Base-by-base conservation (phyloP, 805 yeast genomes). In the Cyberlindnera mycetangii region DNA sequence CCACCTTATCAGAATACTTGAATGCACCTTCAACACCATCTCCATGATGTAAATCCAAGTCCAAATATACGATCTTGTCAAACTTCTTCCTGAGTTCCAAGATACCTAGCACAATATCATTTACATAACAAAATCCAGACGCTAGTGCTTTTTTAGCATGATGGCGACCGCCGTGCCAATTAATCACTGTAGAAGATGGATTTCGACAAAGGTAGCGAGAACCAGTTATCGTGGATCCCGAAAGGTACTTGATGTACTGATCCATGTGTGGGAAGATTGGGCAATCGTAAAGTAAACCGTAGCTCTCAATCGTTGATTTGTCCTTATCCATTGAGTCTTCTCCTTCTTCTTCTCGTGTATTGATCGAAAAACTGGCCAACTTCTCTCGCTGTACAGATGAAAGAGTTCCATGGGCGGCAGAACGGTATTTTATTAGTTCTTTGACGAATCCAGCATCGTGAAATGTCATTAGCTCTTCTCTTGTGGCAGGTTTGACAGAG, bases 141-240 rank as follows among this genome's bases (percentile, higher is more conserved):
- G 87, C 85, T 27, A 56, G 65, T 0, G 71, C 53, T 51, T 72
- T 74, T 36, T 64, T 67, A 5, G 81, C 80, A 61, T 85, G 93
- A 56, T 85, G 93, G 38, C 90, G 62, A 1, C 93, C 95, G 7
- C 95, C 95, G 54, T 78, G 76, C 89, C 89, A 85, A 56, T 83
- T 83, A 36, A 85, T 69, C 2, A 75, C 81, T 1, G 78, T 22
- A 1, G 27, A 16, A 39, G 41, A 20, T 18, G 37, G 37, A 4
- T 31, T 25, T 28, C 17, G 39, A 9, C 19, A 24, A 40, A 31
- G 39, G 31, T 42, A 24, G 12, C 42, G 44, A 0, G 78, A 78
- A 9, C 81, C 68, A 10, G 72, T 57, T 10, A 84, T 49, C 2
- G 86, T 77, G 0, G 88, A 75, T 0, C 87, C 86, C 0, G 84